Evolutionary conservation across 768 basidiomycete species (phyloP), one percentile per base, ranked within the genome.

Genomic region (Termitomyces sp.): DNA sequence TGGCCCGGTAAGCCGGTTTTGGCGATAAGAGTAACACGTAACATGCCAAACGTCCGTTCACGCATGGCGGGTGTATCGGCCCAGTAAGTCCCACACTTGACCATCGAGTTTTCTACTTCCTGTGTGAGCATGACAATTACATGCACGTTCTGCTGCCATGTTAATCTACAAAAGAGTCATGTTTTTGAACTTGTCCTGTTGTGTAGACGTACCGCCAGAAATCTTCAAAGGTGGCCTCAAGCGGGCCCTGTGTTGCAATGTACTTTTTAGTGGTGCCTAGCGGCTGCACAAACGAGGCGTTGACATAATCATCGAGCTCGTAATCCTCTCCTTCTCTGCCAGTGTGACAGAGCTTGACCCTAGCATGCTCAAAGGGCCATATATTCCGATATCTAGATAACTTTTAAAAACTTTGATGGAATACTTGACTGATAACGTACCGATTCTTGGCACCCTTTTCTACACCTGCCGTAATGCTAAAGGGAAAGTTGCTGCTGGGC

Each of bases 101-200:
- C 78, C 68, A 85, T 83, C 20, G 91, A 81, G 50, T 90, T 91
- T 69, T 98, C 96, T 56, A 90, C 79, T 67, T 96, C 92, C 57
- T 88, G 87, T 4, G 96, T 98, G 56, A 98, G 84, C 96, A 98
- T 98, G 60, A 97, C 90, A 62, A 98, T 93, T 50, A 97, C 92
- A 61, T 90, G 88, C 0, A 97, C 90, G 62, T 92, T 88, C 70
- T 98, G 94, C 67, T 98, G 92, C 90, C 94, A 96, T 53, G 89
- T 86, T 16, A 98, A 79, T 32, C 91, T 92, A 56, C 18, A 34
- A 8, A 13, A 4, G 14, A n/a, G 7, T 4, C 8, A 32, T 12
- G 0, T 32, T 12, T 10, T 5, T 24, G 14, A 10, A n/a, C n/a
- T 36, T 36, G 34, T 29, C 29, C 10, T 9, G 16, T 4, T 5